Base-by-base conservation (phyloP, 2,329 filamentous ascomycete genomes). In the Ophiostoma populinum region DNA sequence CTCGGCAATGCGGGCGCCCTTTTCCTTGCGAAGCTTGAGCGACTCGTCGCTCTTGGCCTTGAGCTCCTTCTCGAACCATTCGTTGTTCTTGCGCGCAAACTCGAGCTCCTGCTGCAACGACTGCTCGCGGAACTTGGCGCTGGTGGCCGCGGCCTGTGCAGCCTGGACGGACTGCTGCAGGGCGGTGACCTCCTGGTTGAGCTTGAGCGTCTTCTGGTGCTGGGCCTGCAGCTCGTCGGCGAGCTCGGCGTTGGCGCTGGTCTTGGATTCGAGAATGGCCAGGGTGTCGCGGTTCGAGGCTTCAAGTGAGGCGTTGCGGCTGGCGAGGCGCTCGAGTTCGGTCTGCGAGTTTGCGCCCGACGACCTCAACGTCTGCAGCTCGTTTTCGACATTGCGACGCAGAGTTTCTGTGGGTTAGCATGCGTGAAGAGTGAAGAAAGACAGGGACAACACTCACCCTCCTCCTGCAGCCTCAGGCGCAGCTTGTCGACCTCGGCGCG, bases 21-120 rank as follows among this genome's bases (percentile, higher is more conserved):
- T 95, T 52, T 98, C 90, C 51, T 93, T 95, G 43, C 90, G 75
- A 55, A 80, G 87, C 50, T 86, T 93, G 45, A 87, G 70, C 32
- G 83, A 75, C 51, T 98, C 90, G 7, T 76, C 71, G 42, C 71
- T 77, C 58, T 93, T 92, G 1, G 81, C 86, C 60, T 92, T 87
- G 16, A 95, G 67, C 54, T 98, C 90, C 27, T 67, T 75, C 50
- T 94, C 83, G 37, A 90, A 78, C 80, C 85, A 98, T 47, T 95
- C 87, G 44, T 82, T 81, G 58, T 85, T 93, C 49, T 79, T 80
- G 52, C 83, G 85, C 13, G 87, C 73, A 37, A 92, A 65, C 27
- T 92, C 83, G 24, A 95, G 67, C 53, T 95, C 86, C 53, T 94
- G 86, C 54, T 90, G 76, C 10, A 95, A 62, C 20, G 75, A 80